A percentile compares a stretch with the other conserved stretches of the same genome.
Evolutionary conservation across 768 basidiomycete species (phyloP).

Genomic region (Leucosporidium creatinivorum): DNA sequence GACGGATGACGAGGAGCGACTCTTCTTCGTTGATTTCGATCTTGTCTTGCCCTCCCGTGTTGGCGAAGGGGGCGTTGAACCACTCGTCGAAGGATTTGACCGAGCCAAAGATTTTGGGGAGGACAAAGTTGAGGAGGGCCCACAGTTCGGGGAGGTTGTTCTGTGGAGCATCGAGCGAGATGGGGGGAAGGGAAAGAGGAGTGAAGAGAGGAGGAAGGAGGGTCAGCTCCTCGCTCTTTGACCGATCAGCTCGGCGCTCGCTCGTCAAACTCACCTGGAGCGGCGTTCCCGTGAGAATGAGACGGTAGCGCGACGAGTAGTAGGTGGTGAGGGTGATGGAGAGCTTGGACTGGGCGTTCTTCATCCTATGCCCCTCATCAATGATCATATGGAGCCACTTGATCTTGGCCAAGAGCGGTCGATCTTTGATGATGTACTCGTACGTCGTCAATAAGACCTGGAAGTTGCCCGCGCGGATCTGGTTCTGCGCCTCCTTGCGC

Average conservation of each 20-base stretch:
- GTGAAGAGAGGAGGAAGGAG: background rate
- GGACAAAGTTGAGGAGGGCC: conserved; percentile 91
- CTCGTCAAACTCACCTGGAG: conserved; percentile 61
- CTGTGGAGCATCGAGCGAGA: conserved; percentile 54
- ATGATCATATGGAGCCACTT: conserved; percentile 88
- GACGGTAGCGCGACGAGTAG: conserved; percentile 74
- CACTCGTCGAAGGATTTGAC: conserved; percentile 99
- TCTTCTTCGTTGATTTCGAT: conserved; percentile 99
- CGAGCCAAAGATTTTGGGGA: conserved; percentile 98
- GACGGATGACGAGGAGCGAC: conserved; percentile 89
- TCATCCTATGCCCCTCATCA: conserved; percentile 88
- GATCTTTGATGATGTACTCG: conserved; percentile 47
- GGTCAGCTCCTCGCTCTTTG: too few relatives aligned
- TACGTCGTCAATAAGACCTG: conserved; percentile 57
- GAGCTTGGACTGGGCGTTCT: conserved; percentile 79
- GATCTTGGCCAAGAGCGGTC: conserved; percentile 31
- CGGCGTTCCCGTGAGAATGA: conserved; percentile 94
- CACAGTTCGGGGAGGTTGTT: conserved; percentile 95
- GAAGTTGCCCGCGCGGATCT: conserved; percentile 34
- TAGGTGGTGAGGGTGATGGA: conserved; percentile 54
- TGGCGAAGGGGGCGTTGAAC: conserved; percentile 99
- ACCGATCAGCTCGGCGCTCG: too few relatives aligned
- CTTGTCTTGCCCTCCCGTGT: conserved; percentile 94
- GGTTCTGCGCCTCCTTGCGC: conserved; percentile 62
- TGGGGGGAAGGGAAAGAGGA: background rate